A percentile compares a stretch with the other conserved stretches of the same genome.
phyloP scores from a whole-genome alignment of 2,329 filamentous ascomycete species.

The Monosporascus sp. region DNA sequence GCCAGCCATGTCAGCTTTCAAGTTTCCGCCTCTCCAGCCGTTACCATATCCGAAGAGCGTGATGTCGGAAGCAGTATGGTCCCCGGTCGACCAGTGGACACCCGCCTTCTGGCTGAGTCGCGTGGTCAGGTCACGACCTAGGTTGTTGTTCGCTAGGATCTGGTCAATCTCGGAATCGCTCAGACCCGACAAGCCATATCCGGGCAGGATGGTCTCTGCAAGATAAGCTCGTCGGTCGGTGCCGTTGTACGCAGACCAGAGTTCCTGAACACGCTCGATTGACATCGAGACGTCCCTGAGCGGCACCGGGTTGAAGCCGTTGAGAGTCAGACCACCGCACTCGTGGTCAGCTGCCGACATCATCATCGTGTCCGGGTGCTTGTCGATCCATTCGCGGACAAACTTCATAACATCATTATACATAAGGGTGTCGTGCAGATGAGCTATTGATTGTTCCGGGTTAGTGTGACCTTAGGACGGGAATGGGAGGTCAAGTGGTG shows the following conservation, averaged over 20 bases:
- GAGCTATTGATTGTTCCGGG: constrained; percentile 25
- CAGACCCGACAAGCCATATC: constrained; percentile 26
- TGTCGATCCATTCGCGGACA: constrained; percentile 34
- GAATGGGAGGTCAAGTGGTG: too few relatives aligned
- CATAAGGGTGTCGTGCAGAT: constrained; percentile 39
- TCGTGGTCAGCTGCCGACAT: constrained; percentile 37
- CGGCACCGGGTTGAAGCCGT: constrained; percentile 30
- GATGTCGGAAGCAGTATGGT: constrained; percentile 30
- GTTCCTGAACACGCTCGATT: constrained; percentile 22
- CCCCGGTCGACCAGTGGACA: constrained; percentile 28
- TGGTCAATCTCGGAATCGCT: constrained; percentile 24
- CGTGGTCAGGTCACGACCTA: constrained; percentile 22
- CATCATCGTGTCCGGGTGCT: constrained; percentile 32
- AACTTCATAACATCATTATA: constrained; percentile 33
- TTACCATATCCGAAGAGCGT: constrained; percentile 30
- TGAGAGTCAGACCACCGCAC: constrained; percentile 33
- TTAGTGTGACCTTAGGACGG: too few relatives aligned
- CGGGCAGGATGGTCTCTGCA: constrained; percentile 22
- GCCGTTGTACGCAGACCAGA: constrained; percentile 24
- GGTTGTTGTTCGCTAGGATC: constrained; percentile 20
- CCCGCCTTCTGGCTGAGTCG: constrained; percentile 26
- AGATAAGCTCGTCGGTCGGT: constrained; percentile 26
- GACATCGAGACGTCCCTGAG: constrained; percentile 26
- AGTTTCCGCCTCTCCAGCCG: constrained; percentile 9
- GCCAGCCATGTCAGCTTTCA: constrained; percentile 17